These are phyloP conservation scores for Cryptococcus depauperatus DNA, from an alignment of 1,284 basidiomycete species.

Conservation along the genomic window DNA sequence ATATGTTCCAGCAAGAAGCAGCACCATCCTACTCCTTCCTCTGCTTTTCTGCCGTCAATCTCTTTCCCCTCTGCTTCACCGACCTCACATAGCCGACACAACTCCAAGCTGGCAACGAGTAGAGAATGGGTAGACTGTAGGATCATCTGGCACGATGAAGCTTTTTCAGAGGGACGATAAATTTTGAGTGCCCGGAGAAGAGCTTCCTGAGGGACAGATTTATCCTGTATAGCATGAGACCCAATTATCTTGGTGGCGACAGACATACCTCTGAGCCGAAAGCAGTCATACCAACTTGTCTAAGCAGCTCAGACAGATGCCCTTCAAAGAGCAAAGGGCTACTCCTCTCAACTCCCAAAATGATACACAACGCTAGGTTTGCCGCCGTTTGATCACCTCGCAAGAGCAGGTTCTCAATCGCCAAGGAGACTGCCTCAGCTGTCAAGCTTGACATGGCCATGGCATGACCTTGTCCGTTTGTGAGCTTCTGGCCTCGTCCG, in stretches of 20 bases:
- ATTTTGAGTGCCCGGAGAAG: constrained; percentile 22
- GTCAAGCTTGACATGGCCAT: constrained; percentile 28
- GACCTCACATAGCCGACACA: constrained; percentile 10
- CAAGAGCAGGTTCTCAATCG: constrained; percentile 23
- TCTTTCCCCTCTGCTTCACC: not conserved
- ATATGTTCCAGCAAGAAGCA: constrained; percentile 31
- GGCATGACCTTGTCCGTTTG: constrained; percentile 19
- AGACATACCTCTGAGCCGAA: constrained; percentile 13
- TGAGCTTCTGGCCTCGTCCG: not conserved
- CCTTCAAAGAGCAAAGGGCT: constrained; percentile 21
- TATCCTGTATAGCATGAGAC: constrained; percentile 16
- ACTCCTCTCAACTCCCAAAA: constrained; percentile 26
- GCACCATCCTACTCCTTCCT: constrained; percentile 23
- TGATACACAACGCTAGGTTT: constrained; percentile 21
- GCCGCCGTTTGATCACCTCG: constrained; percentile 14
- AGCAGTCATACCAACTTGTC: constrained; percentile 26
- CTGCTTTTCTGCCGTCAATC: constrained; percentile 4
- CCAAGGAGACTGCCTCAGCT: constrained; percentile 21
- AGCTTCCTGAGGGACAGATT: constrained; percentile 20
- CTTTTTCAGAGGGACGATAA: constrained; percentile 22
- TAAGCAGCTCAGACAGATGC: constrained; percentile 20
- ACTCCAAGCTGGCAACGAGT: constrained; percentile 19
- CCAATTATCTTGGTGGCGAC: not conserved
- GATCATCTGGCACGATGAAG: constrained; percentile 17
- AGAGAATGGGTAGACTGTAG: constrained; percentile 25